Conservation (phyloP, 2,329 filamentous ascomycete genomes). For the Ambrosiella xylebori region DNA sequence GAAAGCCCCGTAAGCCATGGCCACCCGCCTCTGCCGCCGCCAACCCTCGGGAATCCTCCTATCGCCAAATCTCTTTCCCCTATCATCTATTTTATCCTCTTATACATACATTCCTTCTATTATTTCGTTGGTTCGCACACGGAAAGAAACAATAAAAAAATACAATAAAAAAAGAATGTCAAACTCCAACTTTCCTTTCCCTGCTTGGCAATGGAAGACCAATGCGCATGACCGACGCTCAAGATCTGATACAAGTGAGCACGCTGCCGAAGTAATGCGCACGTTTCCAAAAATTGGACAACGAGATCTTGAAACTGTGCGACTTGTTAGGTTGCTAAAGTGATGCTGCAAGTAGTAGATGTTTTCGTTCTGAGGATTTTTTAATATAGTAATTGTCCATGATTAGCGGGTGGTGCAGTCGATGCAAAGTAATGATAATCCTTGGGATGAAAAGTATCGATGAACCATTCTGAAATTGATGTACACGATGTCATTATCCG, state of each 20-base stretch:
- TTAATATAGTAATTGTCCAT: no score
- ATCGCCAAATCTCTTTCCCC: no score
- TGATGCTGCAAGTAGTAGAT: no score
- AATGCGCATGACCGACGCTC: not conserved
- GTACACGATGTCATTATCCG: not conserved
- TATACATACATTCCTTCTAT: no score
- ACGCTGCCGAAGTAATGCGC: not conserved
- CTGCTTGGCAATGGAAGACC: not conserved
- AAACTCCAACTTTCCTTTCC: not conserved
- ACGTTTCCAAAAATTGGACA: not conserved
- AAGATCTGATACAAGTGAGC: constrained; percentile 1
- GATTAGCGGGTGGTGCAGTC: not conserved
- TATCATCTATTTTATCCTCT: no score
- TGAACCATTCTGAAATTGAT: not conserved
- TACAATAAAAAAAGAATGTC: no score
- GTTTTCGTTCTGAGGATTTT: no score
- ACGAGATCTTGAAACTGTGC: not conserved
- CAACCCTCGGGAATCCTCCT: no score
- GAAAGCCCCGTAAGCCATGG: no score
- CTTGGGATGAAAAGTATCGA: not conserved
- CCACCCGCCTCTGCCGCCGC: no score
- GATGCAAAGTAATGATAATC: not conserved
- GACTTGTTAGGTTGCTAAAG: not conserved
- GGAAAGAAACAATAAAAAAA: no score
- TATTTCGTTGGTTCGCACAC: no score